Percentiles rank a stretch among this genome's conserved stretches.
These are phyloP conservation scores for Helianthus annuus DNA, from an alignment of 129 eudicot genomes.

Conservation along the genomic window HanXRQr2.0-SUNRISE NC_035446.2:102519143-102519642, in stretches of 20 bases:
- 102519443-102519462: background rate
- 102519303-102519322: background rate
- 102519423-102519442: background rate
- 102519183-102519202: too few species aligned
- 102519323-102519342: background rate
- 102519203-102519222: too few species aligned
- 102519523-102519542: background rate
- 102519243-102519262: too few species aligned
- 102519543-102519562: background rate
- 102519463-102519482: background rate
- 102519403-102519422: background rate
- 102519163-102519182: too few species aligned
- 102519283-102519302: too few species aligned
- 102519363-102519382: background rate
- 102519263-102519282: too few species aligned
- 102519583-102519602: conserved; percentile 2
- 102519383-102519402: background rate
- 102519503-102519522: background rate
- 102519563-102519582: background rate
- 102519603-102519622: background rate
- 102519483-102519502: background rate
- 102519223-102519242: too few species aligned
- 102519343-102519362: background rate
- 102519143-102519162: too few species aligned
- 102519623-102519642: background rate